These are phyloP conservation scores for Pulveroboletus sp. DNA, from an alignment of 768 basidiomycete genomes.

Conservation along the genomic window DNA sequence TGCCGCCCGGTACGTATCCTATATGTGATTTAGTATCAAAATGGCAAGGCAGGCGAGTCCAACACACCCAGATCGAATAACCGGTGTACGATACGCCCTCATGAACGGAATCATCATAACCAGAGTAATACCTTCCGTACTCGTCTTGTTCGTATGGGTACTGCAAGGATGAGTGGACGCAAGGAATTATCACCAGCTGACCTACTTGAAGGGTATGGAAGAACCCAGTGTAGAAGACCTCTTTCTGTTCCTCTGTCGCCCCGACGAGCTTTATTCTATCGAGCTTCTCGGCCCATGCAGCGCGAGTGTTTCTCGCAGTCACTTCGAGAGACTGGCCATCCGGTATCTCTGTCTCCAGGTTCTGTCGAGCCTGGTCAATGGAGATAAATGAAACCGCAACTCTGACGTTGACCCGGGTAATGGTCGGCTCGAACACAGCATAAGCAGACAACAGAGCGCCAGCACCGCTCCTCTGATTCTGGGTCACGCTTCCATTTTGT, in stretches of 20 bases:
- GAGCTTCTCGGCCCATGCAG: conserved; percentile 55
- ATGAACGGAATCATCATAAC: conserved; percentile 64
- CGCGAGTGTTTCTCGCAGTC: conserved; percentile 45
- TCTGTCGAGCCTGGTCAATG: conserved; percentile 54
- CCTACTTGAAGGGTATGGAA: conserved; percentile 58
- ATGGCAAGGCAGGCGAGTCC: background rate
- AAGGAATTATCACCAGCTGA: background rate
- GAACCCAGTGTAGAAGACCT: conserved; percentile 56
- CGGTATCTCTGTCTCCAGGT: conserved; percentile 47
- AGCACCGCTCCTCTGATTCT: conserved; percentile 26
- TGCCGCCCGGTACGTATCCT: conserved; percentile 76
- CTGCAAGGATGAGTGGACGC: conserved; percentile 30
- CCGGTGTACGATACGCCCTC: conserved; percentile 70
- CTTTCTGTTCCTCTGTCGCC: conserved; percentile 42
- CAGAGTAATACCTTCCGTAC: conserved; percentile 66
- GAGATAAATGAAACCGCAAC: conserved; percentile 76
- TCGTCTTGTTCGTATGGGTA: conserved; percentile 78
- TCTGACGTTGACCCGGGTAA: conserved; percentile 44
- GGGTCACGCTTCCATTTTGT: conserved; percentile 37
- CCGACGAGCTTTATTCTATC: conserved; percentile 47
- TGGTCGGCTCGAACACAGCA: conserved; percentile 36
- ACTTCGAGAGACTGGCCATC: conserved; percentile 45
- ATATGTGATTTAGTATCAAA: background rate
- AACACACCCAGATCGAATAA: conserved; percentile 70
- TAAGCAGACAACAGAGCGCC: conserved; percentile 52